These are phyloP conservation scores for Citrus trifoliata DNA, from an alignment of 345 rosid genomes.

Conservation along the genomic window DNA sequence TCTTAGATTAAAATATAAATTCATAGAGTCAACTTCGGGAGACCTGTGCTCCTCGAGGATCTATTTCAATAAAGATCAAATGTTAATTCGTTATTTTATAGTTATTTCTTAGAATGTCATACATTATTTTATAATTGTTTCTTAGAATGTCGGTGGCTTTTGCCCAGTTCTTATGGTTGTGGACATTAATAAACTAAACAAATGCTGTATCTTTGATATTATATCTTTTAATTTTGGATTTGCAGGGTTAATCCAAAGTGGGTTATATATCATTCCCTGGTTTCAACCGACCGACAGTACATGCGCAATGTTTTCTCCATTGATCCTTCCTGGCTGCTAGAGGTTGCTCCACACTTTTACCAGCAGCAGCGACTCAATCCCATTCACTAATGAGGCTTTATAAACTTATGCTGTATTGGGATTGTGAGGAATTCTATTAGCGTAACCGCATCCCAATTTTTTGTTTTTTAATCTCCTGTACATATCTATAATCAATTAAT, in stretches of 20 bases:
- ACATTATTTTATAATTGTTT: neutral
- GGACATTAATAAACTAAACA: neutral
- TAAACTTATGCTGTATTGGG: neutral
- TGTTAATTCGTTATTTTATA: neutral
- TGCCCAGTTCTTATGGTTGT: neutral
- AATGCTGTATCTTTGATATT: neutral
- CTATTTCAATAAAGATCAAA: neutral
- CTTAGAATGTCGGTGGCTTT: neutral
- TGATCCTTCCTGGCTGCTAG: constrained; percentile 79
- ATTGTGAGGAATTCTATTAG: neutral
- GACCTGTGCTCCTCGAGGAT: neutral
- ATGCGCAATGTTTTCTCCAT: constrained; percentile 78
- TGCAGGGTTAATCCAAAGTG: constrained; percentile 94
- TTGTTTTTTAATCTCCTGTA: neutral
- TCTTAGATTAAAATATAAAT: neutral
- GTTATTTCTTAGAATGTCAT: neutral
- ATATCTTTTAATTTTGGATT: neutral
- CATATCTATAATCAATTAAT: neutral
- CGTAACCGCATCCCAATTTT: neutral
- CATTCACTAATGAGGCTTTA: constrained; percentile 10
- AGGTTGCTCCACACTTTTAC: constrained; percentile 83
- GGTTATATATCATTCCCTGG: constrained; percentile 77
- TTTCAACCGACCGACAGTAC: constrained; percentile 86
- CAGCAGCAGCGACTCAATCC: constrained; percentile 42
- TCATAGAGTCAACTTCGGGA: neutral